These are phyloP conservation scores for Persicaria maculosa DNA, from an alignment of 148 eudicot genomes.

Conservation along the genomic window DNA sequence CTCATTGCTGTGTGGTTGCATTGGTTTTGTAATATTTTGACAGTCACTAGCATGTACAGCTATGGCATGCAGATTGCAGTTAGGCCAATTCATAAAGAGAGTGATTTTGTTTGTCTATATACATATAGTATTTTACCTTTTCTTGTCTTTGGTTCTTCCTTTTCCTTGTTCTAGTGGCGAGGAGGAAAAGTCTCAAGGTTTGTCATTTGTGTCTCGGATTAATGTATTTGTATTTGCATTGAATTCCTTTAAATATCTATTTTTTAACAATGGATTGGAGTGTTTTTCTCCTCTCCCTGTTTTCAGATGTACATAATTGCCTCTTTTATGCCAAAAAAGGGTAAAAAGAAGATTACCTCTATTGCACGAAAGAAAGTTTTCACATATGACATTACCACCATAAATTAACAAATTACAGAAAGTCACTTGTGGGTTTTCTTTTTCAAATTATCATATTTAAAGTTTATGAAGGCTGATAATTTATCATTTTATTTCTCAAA, in stretches of 20 bases:
- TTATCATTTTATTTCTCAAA: no score
- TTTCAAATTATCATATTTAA: no score
- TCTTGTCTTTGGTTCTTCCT: neutral
- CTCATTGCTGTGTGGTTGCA: slow-evolving; percentile 8
- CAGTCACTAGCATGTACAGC: neutral
- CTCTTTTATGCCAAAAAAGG: neutral
- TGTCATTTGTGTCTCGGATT: neutral
- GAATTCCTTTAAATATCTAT: neutral
- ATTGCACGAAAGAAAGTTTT: neutral
- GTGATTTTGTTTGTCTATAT: slow-evolving; percentile 10
- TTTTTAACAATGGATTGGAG: no score
- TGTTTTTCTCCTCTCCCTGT: no score
- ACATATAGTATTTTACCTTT: neutral
- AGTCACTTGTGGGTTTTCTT: no score
- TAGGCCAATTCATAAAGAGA: slow-evolving; percentile 5
- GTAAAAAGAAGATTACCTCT: neutral
- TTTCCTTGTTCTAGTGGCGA: neutral
- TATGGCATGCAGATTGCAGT: slow-evolving; percentile 7
- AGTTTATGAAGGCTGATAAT: no score
- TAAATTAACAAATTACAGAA: no score
- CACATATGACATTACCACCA: no score
- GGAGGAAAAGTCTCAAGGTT: neutral
- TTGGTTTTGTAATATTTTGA: slow-evolving; percentile 13
- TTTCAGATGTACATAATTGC: neutral
- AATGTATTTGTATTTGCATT: neutral